Conservation (phyloP, 2,329 filamentous ascomycete genomes). For the Amphichorda felina region DNA sequence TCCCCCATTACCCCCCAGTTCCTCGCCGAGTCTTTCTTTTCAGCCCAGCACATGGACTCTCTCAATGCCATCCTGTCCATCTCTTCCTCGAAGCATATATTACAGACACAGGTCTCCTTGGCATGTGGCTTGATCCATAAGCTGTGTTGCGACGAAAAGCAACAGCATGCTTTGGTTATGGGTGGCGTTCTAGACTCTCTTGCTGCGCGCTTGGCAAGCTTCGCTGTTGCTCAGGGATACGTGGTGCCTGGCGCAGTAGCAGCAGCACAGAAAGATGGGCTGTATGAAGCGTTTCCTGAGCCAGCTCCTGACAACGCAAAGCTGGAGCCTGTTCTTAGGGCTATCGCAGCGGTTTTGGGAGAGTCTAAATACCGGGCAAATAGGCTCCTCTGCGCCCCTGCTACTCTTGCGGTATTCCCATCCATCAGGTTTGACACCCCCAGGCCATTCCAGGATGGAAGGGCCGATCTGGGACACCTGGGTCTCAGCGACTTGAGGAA, state of each 20-base stretch:
- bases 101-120: conserved; percentile 51
- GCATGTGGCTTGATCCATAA: conserved; percentile 42
- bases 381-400: conserved; percentile 56
- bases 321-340: conserved; percentile 62
- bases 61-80: conserved; percentile 56
- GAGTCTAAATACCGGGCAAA: conserved; percentile 70
- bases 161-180: conserved; percentile 61
- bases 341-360: conserved; percentile 64
- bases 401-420: conserved; percentile 59
- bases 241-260: conserved; percentile 54
- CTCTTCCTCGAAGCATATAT: conserved; percentile 33
- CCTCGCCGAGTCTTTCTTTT: conserved; percentile 57
- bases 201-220: conserved; percentile 59
- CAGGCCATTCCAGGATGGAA: conserved; percentile 35
- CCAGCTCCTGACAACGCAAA: conserved; percentile 46
- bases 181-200: conserved; percentile 68
- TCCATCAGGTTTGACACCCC: conserved; percentile 38
- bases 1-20: conserved; percentile 32
- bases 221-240: conserved; percentile 55
- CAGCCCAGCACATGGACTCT: conserved; percentile 44
- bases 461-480: conserved; percentile 40
- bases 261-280: conserved; percentile 38
- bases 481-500: conserved; percentile 32
- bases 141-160: conserved; percentile 55
- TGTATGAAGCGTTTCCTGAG: conserved; percentile 46